Evolutionary conservation across 805 yeast genomes (phyloP), one percentile per base, ranked within the genome.

Genomic region (Candida anglica): DNA sequence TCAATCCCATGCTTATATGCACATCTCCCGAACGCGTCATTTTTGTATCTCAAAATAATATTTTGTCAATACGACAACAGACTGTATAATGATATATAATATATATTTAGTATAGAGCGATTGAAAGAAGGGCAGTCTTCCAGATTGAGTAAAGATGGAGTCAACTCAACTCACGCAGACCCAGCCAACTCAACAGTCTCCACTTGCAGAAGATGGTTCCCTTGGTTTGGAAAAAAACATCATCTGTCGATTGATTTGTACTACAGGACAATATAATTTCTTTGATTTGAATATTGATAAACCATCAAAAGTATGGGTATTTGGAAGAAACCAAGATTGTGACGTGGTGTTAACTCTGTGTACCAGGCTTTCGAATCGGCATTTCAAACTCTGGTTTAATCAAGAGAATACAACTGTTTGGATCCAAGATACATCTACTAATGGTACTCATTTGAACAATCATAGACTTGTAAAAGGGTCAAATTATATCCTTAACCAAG

Each of bases 391-490:
- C 5, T 78, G 88, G 82, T 68, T 81, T 44, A 80, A 79, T 28
- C 64, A 71, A 28, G 71, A 71, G 31, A 75, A 73, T 42, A 72
- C 69, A 35, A 66, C 75, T 9, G 40, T 75, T 29, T 74, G 81
- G 81, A 66, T 80, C 37, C 77, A 75, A 53, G 97, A 89, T 56
- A 58, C 70, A 2, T 84, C 95, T 1, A 91, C 98, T 2, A 93
- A 93, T 61, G 98, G 98, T 6, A 93, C 98, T 0, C 83, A 77
- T 68, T 61, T 91, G 30, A 93, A 91, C 62, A 80, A 81, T 20
- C 71, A 71, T 24, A 69, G 86, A 33, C 58, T 91, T 14, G 86
- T 80, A 16, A 84, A 81, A 50, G 84, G 84, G 15, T 77, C 82
- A 31, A 86, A 86, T 48, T 86, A 86, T 54, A 76, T 91, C 36